phyloP scores from a whole-genome alignment of 2,329 filamentous ascomycete species.

The Fusarium coicis region DNA sequence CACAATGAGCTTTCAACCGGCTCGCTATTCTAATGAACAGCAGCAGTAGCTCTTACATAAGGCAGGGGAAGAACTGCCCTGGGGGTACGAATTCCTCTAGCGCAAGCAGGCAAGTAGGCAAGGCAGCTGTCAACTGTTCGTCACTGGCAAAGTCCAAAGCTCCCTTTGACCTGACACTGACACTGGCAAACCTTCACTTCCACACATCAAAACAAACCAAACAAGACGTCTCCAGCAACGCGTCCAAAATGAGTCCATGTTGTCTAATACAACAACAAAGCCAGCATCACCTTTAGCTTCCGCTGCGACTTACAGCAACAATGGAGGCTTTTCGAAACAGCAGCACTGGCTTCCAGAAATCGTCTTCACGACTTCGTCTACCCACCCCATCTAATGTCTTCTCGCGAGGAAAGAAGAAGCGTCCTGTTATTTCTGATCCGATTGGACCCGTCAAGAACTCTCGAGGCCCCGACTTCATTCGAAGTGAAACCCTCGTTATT shows the following conservation, averaged over 20 bases:
- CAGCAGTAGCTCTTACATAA: neutral
- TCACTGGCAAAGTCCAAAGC: neutral
- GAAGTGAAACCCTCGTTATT: slow-evolving; percentile 50
- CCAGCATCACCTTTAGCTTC: neutral
- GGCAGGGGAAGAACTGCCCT: neutral
- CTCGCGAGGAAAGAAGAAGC: slow-evolving; percentile 34
- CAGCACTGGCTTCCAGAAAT: slow-evolving; percentile 8
- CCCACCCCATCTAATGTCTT: slow-evolving; percentile 25
- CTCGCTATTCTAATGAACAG: neutral
- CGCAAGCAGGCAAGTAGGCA: too few species aligned
- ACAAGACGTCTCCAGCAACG: neutral
- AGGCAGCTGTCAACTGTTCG: neutral
- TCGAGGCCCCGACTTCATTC: slow-evolving; percentile 49
- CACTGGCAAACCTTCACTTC: neutral
- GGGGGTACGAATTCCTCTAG: neutral
- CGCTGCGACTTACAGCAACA: neutral
- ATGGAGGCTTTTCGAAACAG: slow-evolving; percentile 31
- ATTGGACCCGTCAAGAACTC: slow-evolving; percentile 53
- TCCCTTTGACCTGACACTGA: neutral
- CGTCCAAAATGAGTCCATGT: neutral
- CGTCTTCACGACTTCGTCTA: slow-evolving; percentile 21
- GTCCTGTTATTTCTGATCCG: slow-evolving; percentile 50
- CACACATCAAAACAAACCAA: neutral
- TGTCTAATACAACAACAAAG: neutral
- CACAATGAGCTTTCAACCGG: neutral